Conservation (phyloP, 345 rosid genomes). For the Arabidopsis thaliana region TAIR10.1 NC_003074.8:3109001-3109500, state of each 20-base stretch:
- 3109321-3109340: not conserved
- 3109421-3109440: not conserved
- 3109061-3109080: conserved; percentile 76
- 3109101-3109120: conserved; percentile 89
- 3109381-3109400: not conserved
- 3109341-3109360: not conserved
- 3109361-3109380: not conserved
- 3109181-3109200: not conserved
- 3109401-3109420: not conserved
- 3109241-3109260: not conserved
- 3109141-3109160: conserved; percentile 77
- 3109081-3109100: conserved; percentile 94
- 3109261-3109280: not conserved
- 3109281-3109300: not conserved
- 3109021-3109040: conserved; percentile 43
- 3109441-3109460: not conserved
- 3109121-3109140: conserved; percentile 81
- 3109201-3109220: not conserved
- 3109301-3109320: not conserved
- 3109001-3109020: conserved; percentile 47
- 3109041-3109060: conserved; percentile 43
- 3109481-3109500: not conserved
- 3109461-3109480: not conserved
- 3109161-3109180: not conserved
- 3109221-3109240: not conserved